Evolutionary conservation across 345 rosid species (phyloP).

Genomic region (Eucalyptus sideroxylon): DNA sequence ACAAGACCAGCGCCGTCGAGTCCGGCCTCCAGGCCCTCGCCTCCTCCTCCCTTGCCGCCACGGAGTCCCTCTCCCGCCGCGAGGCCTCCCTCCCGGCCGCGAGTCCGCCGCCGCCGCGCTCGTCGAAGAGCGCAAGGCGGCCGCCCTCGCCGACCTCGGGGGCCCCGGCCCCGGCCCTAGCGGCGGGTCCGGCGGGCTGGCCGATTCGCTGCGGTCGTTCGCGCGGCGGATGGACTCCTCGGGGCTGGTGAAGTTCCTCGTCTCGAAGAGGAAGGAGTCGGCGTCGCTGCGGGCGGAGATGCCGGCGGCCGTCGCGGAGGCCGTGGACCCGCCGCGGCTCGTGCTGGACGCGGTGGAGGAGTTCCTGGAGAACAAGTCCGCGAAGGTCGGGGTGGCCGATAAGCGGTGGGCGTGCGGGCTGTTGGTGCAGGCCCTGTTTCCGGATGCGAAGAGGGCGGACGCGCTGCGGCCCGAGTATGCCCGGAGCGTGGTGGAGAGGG

Average conservation of each 20-base stretch:
- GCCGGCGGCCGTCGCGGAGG: conserved; percentile 17
- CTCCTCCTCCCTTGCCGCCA: conserved; percentile 10
- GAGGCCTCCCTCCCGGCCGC: conserved; percentile 23
- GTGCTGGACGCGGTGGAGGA: conserved; percentile 47
- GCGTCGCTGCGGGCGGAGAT: conserved; percentile 31
- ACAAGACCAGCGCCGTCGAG: conserved; percentile 24
- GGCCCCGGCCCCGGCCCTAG: not conserved
- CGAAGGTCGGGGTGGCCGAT: conserved; percentile 31
- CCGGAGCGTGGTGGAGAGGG: conserved; percentile 21
- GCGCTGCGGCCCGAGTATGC: conserved; percentile 8
- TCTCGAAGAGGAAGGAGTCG: conserved; percentile 38
- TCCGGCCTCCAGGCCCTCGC: conserved; percentile 20
- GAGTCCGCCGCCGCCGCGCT: conserved; percentile 18
- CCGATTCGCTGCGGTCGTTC: conserved; percentile 16
- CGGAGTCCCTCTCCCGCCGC: conserved; percentile 15
- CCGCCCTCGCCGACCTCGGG: conserved; percentile 18
- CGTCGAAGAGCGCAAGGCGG: conserved; percentile 10
- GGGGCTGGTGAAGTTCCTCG: conserved; percentile 14
- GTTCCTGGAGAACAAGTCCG: conserved; percentile 17
- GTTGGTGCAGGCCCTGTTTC: conserved; percentile 39
- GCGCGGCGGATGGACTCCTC: conserved; percentile 32
- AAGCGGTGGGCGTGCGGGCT: conserved; percentile 54
- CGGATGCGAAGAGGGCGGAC: conserved; percentile 2
- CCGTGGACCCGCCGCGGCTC: conserved; percentile 37
- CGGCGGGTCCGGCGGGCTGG: not conserved